These are phyloP conservation scores for Trametes maxima DNA, from an alignment of 768 basidiomycete species.

Conservation along the genomic window DNA sequence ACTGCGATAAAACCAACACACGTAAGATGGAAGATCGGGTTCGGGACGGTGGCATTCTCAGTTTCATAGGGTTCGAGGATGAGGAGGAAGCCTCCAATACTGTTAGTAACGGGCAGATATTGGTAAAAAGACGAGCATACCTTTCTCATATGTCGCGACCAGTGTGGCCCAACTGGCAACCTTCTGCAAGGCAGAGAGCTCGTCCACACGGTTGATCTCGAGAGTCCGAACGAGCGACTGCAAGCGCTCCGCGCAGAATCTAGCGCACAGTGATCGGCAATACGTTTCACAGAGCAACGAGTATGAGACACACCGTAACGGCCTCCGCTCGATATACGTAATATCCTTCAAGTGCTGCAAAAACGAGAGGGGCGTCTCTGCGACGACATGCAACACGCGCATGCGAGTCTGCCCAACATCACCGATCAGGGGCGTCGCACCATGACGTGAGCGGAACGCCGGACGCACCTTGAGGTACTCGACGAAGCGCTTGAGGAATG, in stretches of 20 bases:
- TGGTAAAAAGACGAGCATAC: constrained; percentile 39
- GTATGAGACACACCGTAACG: constrained; percentile 69
- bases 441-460: constrained; percentile 2
- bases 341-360: constrained; percentile 98
- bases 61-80: constrained; percentile 99
- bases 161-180: constrained; percentile 95
- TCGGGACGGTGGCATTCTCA: constrained; percentile 97
- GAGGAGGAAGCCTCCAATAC: constrained; percentile 81
- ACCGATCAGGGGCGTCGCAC: background rate
- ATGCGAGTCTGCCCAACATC: constrained; percentile 76
- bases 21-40: constrained; percentile 98
- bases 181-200: constrained; percentile 90
- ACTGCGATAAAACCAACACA: constrained; percentile 39
- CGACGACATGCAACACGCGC: constrained; percentile 99
- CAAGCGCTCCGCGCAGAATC: constrained; percentile 95
- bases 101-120: background rate
- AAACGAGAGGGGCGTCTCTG: constrained; percentile 96
- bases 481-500: constrained; percentile 96
- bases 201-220: constrained; percentile 87
- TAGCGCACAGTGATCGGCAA: constrained; percentile 35
- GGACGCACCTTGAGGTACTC: constrained; percentile 90
- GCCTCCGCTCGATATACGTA: constrained; percentile 94
- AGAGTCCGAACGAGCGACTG: constrained; percentile 93
- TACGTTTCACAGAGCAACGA: background rate
- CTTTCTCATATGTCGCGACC: constrained; percentile 97